phyloP scores from a whole-genome alignment of 1,139 yeast genomes.

The Lodderomyces elongisporus region DNA sequence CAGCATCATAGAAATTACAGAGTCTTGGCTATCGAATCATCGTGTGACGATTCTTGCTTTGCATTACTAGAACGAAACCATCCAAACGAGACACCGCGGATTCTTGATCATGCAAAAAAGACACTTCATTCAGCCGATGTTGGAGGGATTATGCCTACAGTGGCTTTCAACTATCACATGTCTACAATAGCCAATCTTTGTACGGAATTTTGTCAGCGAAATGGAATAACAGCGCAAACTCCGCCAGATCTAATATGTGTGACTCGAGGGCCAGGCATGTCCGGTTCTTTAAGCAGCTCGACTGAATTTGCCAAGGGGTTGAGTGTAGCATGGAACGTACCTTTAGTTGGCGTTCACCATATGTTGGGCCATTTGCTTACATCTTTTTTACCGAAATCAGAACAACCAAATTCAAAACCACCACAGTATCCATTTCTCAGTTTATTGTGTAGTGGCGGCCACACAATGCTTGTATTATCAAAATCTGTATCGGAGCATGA shows the following conservation, averaged over 20 bases:
- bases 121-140: constrained; percentile 61
- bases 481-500: constrained; percentile 58
- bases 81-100: constrained; percentile 33
- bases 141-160: constrained; percentile 89
- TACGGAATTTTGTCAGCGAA: constrained; percentile 21
- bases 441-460: constrained; percentile 89
- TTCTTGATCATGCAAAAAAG: constrained; percentile 56
- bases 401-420: constrained; percentile 20
- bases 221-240: constrained; percentile 18
- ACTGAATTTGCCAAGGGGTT: constrained; percentile 83
- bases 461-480: constrained; percentile 79
- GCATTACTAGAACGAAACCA: constrained; percentile 57
- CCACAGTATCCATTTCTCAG: constrained; percentile 78
- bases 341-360: constrained; percentile 88
- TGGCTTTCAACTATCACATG: constrained; percentile 80
- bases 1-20: constrained; percentile 33
- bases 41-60: constrained; percentile 94
- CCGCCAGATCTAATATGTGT: constrained; percentile 80
- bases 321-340: constrained; percentile 68
- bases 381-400: constrained; percentile 47
- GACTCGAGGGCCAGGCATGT: constrained; percentile 97
- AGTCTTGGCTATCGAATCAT: constrained; percentile 83
- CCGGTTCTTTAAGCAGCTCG: constrained; percentile 80
- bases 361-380: constrained; percentile 89
- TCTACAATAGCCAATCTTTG: constrained; percentile 33